Evolutionary conservation across 2,329 filamentous ascomycete genomes (phyloP), one percentile per base, ranked within the genome.

Genomic region (Berkeleyomyces rouxiae): DNA sequence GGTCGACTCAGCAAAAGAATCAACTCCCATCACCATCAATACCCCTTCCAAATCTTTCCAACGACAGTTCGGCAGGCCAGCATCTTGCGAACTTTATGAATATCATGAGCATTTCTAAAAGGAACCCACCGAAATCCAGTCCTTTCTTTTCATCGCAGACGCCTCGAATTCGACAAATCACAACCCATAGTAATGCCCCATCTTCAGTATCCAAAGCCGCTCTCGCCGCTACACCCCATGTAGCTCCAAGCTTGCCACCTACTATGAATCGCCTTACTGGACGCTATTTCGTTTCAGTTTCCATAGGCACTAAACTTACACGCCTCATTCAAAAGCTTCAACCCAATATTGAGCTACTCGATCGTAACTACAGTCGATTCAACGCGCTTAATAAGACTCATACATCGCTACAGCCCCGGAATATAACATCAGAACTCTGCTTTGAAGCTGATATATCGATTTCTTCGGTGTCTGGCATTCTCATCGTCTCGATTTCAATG

Each of bases 401-500:
- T 36, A 44, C 33, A 58, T n/a, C 42, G 16, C 31, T 49, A 13
- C 47, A 53, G 36, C 39, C 43, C 16, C 11, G 7, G 13, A 57
- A 58, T n/a, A 11, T 40, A 9, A 7, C 68, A 3, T 77, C 75
- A 0, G 66, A 73, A 0, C 70, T 79, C 1, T 72, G 73, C 0
- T 73, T 75, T 4, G 86, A 90, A 70, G 85, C 88, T 2, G 90
- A 96, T 68, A 72, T 96, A 2, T 80, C 86, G 61, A 10, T 62
- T 62, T 23, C 58, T 43, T 7, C 37, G 59, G 11, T 44, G 11
- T 10, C 80, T 0, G 90, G 87, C 0, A 74, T 95, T 2, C 71
- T 95, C 0, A 69, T 87, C 23, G 88, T 88, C 0, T 87, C 31
- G 10, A 36, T 59, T 37, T 3, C 43, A 9, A 5, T 13, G 3